Base-by-base conservation (phyloP, 2,329 filamentous ascomycete genomes). In the Talaromyces sp. region DNA sequence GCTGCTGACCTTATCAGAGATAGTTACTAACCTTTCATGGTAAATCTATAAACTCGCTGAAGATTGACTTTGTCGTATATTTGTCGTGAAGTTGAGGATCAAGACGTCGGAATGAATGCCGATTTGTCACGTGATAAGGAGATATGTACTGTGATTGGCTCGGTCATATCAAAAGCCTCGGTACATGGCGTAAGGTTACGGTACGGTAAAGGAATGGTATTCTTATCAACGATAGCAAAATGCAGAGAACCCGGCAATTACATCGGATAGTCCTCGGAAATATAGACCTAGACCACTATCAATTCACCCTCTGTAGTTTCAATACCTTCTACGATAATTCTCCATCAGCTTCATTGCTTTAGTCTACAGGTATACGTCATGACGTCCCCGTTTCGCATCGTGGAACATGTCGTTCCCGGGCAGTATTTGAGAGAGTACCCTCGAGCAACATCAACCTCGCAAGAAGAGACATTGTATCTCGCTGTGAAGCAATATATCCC, bases 401-500 rank as follows among this genome's bases (percentile, higher is more conserved):
- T 87, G 68, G 89, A 95, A 75, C 93, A 97, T 80, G 82, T 84
- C 50, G 77, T 96, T 69, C 85, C 87, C 63, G 87, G 86, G 69
- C 87, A 92, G 68, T 90, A 97, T 77, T 90, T 97, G 68, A 85
- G 93, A 68, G 91, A 96, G 74, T 96, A 92, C 74, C 83, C 90
- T 7, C 85, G 86, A 62, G 90, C 90, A 13, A 92, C 90, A 2
- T 84, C 88, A 2, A 82, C 85, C 64, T 85, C 85, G 13, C 90
- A 96, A 71, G 90, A 96, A 68, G 90, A 94, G 67, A 82, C 86
- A 6, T 82, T 97, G 3, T 79, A 87, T 62, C 78, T 97, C 5
- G 87, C 88, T 9, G 85, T 97, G 62, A 97, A 97, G 81, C 92
- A 97, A 74, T 98, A 98, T 75, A 90, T 86, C 0, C 93, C 93